Percentiles rank a stretch among this genome's conserved stretches.
These are phyloP conservation scores for Pseudogymnoascus sp. DNA, from an alignment of 2,329 filamentous ascomycete species.

Conservation along the genomic window DNA sequence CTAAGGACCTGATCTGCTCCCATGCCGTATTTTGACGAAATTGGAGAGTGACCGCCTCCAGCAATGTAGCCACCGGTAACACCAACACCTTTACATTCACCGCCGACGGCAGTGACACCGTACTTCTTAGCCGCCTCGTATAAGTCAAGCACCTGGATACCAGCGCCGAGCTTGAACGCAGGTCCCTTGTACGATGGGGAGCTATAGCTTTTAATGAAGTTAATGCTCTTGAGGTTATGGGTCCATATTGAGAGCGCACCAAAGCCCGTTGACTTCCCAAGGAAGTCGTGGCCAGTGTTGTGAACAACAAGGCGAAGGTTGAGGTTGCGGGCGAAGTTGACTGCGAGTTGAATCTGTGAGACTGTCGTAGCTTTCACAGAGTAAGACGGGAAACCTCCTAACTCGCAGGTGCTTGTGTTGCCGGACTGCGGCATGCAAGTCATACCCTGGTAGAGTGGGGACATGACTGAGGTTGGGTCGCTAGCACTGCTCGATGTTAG, in stretches of 20 bases:
- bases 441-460: conserved; percentile 36
- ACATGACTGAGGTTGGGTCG: conserved; percentile 39
- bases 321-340: conserved; percentile 35
- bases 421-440: conserved; percentile 32
- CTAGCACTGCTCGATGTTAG: conserved; percentile 29
- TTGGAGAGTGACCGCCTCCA: conserved; percentile 52
- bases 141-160: conserved; percentile 40
- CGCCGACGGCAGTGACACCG: conserved; percentile 42
- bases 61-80: conserved; percentile 44
- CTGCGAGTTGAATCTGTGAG: conserved; percentile 38
- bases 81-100: conserved; percentile 42
- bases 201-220: conserved; percentile 31
- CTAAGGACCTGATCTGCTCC: conserved; percentile 55
- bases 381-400: conserved; percentile 21
- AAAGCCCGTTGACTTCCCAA: conserved; percentile 39
- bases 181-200: conserved; percentile 28
- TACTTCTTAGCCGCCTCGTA: conserved; percentile 33
- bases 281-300: conserved; percentile 42
- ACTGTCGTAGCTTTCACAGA: conserved; percentile 29
- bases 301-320: conserved; percentile 34
- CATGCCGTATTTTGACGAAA: conserved; percentile 48
- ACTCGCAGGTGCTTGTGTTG: conserved; percentile 13
- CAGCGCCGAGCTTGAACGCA: conserved; percentile 34
- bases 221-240: conserved; percentile 38
- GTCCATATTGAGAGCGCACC: conserved; percentile 44